Evolutionary conservation across 2,329 filamentous ascomycete genomes (phyloP).

Genomic region (Pestalotiopsis sp.): DNA sequence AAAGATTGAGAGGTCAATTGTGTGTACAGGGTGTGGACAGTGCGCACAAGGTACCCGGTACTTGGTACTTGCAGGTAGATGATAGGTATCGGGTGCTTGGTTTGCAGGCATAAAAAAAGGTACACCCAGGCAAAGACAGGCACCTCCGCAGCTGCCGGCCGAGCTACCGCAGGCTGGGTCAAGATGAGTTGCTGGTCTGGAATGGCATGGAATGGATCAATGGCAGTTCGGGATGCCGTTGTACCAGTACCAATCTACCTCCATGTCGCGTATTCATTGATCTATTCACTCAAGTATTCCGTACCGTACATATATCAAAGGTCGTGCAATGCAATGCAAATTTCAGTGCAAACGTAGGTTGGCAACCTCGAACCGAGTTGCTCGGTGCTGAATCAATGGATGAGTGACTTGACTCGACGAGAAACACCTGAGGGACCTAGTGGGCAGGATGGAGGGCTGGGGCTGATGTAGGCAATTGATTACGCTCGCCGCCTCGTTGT

Average conservation of each 20-base stretch:
- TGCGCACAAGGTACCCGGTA: not conserved
- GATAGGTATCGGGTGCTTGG: not conserved
- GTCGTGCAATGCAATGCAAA: not conserved
- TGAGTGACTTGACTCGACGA: slow-evolving; percentile 11
- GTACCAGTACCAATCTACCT: not conserved
- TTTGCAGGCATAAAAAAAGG: not conserved
- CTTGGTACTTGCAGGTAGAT: not conserved
- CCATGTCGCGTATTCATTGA: not conserved
- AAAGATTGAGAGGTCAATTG: not conserved
- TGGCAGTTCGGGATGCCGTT: not conserved
- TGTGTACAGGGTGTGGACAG: not conserved
- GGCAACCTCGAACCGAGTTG: slow-evolving; percentile 3
- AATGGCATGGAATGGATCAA: not conserved
- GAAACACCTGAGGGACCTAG: slow-evolving; percentile 7
- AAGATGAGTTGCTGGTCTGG: not conserved
- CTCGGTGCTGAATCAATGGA: slow-evolving; percentile 4
- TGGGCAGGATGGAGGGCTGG: not conserved
- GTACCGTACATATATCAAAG: not conserved
- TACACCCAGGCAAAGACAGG: not conserved
- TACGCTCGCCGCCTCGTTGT: not conserved
- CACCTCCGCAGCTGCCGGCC: slow-evolving; percentile 8
- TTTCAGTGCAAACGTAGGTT: not conserved
- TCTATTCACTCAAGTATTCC: too few relatives aligned
- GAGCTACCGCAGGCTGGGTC: slow-evolving; percentile 3
- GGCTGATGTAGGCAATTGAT: slow-evolving; percentile 11